Evolutionary conservation across 202 grass and related monocot species (phyloP).

Genomic region (Hordeum pubiflorum): DNA sequence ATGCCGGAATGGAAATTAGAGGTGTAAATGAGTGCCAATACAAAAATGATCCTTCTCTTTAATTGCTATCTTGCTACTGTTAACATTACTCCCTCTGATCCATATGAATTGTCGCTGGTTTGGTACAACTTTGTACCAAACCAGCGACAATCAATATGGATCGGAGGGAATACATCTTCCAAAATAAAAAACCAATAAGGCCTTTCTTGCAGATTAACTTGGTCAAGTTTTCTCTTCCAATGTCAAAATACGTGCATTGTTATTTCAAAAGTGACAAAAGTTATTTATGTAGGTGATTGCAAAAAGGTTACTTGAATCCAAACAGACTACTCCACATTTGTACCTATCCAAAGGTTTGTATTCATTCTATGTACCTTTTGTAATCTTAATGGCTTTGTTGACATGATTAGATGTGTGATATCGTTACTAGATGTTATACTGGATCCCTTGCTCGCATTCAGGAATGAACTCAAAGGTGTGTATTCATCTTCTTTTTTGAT

Average conservation of each 20-base stretch:
- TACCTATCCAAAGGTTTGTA: constrained; percentile 82
- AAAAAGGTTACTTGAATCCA: constrained; percentile 90
- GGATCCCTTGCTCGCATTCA: constrained; percentile 82
- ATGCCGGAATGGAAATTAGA: not conserved
- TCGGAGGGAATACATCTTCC: no score
- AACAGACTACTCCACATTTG: constrained; percentile 87
- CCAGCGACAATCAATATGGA: no score
- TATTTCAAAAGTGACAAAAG: constrained; percentile 5
- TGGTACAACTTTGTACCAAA: no score
- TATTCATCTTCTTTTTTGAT: constrained; percentile 27
- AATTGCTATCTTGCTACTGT: no score
- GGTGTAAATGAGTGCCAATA: no score
- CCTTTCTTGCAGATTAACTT: constrained; percentile 19
- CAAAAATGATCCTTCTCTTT: no score
- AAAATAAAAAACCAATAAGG: not conserved
- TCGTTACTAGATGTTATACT: constrained; percentile 75
- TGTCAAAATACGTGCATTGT: not conserved
- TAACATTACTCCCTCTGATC: no score
- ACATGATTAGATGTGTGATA: constrained; percentile 24
- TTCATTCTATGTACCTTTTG: constrained; percentile 10
- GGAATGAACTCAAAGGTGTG: constrained; percentile 83
- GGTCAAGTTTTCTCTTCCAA: not conserved
- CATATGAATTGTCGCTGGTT: no score
- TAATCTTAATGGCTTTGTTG: constrained; percentile 18
- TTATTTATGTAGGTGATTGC: constrained; percentile 64